These are phyloP conservation scores for Lasiodiplodia hormozganensis DNA, from an alignment of 2,329 filamentous ascomycete species.

Conservation along the genomic window DNA sequence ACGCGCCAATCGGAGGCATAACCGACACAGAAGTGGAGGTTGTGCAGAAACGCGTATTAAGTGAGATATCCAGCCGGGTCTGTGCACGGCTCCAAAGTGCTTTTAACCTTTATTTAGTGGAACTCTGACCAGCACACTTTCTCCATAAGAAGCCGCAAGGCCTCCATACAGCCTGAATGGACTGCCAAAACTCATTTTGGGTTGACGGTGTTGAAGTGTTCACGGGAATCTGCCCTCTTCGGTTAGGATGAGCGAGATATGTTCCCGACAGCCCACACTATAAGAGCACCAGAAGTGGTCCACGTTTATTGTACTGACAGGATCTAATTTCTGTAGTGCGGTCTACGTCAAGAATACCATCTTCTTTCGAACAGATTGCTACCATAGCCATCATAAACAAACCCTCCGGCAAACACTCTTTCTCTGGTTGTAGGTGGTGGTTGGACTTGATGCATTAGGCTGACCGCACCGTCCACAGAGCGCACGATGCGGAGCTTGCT, in stretches of 20 bases:
- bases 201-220: neutral
- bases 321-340: neutral
- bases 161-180: neutral
- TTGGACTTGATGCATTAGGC: neutral
- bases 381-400: neutral
- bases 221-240: neutral
- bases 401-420: too few species aligned
- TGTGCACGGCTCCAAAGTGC: neutral
- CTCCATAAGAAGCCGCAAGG: neutral
- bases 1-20: neutral
- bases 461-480: neutral
- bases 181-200: neutral
- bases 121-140: neutral
- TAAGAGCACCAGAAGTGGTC: neutral
- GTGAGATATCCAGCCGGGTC: neutral
- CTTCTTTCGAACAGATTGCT: neutral
- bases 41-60: neutral
- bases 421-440: too few species aligned
- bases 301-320: neutral
- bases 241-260: neutral
- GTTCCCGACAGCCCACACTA: neutral
- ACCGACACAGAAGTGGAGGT: neutral
- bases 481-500: neutral
- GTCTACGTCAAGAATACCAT: too few species aligned
- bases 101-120: neutral